phyloP scores from a whole-genome alignment of 257 asterid genomes.

The Ehretia macrophylla region DNA sequence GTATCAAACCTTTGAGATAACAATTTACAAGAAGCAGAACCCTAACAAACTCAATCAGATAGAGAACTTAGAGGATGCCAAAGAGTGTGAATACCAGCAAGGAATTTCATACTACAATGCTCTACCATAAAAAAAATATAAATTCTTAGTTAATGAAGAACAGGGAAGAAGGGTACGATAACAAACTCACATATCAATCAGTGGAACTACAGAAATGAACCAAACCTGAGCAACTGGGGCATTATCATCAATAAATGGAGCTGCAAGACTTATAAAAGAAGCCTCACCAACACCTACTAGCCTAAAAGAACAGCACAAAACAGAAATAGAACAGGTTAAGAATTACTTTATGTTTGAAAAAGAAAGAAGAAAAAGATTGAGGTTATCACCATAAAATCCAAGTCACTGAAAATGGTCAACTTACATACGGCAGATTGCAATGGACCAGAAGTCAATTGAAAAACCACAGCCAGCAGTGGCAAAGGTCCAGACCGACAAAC shows the following conservation, averaged over 20 bases:
- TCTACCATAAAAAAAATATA: no score
- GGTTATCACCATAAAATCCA: conserved; percentile 4
- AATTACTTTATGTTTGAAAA: not conserved
- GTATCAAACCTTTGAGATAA: no score
- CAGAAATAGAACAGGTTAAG: conserved; percentile 11
- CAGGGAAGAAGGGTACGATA: no score
- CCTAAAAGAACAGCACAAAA: conserved; percentile 35
- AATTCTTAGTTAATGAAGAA: no score
- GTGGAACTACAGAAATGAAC: not conserved
- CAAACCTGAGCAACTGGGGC: conserved; percentile 86
- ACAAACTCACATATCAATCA: not conserved
- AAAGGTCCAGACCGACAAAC: conserved; percentile 85
- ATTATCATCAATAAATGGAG: conserved; percentile 97
- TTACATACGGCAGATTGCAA: conserved; percentile 80
- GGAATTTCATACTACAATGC: no score
- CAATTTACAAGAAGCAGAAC: no score
- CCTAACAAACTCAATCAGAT: no score
- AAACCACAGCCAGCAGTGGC: conserved; percentile 88
- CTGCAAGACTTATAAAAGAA: conserved; percentile 93
- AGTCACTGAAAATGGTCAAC: conserved; percentile 22
- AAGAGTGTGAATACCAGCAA: no score
- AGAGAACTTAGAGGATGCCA: no score
- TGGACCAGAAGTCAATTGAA: conserved; percentile 77
- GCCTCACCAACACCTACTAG: conserved; percentile 99
- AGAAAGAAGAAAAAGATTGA: conserved; percentile 2